phyloP scores from a whole-genome alignment of 2,329 filamentous ascomycete species.

The Colletotrichum sublineola region DNA sequence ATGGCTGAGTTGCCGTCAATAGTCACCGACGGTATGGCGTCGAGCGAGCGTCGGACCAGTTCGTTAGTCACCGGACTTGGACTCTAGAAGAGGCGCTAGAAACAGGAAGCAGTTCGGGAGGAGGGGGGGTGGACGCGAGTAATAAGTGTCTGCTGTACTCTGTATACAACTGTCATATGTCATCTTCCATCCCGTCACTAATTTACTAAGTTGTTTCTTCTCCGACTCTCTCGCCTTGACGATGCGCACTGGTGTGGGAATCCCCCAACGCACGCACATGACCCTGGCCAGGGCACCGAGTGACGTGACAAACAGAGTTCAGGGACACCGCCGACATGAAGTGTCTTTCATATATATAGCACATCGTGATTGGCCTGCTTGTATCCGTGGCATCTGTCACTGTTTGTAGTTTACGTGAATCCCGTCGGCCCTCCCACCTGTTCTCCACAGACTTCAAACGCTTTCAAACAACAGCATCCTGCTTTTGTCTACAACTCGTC shows the following conservation, averaged over 20 bases:
- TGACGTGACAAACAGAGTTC: background rate
- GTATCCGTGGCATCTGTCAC: too few species aligned
- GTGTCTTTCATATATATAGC: too few species aligned
- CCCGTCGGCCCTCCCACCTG: slow-evolving; percentile 9
- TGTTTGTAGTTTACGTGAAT: background rate
- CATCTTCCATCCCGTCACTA: background rate
- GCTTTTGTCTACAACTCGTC: background rate
- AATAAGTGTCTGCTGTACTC: background rate
- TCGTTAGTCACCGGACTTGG: background rate
- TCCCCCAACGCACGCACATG: slow-evolving; percentile 1
- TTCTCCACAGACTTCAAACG: slow-evolving; percentile 27
- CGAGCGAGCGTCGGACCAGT: background rate
- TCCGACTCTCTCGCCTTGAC: background rate
- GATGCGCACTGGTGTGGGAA: too few species aligned
- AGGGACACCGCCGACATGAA: background rate
- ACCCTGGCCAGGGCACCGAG: background rate
- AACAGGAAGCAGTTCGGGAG: background rate
- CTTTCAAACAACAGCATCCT: slow-evolving; percentile 7
- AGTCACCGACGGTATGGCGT: slow-evolving; percentile 7
- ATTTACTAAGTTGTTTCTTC: background rate
- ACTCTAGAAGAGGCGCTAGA: slow-evolving; percentile 12
- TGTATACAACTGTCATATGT: slow-evolving; percentile 5
- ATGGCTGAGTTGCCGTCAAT: slow-evolving; percentile 6
- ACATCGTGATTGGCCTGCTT: too few species aligned
- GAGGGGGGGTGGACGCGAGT: background rate